Base-by-base conservation (phyloP, 106 monocot genomes). In the Acorus gramineus region DNA sequence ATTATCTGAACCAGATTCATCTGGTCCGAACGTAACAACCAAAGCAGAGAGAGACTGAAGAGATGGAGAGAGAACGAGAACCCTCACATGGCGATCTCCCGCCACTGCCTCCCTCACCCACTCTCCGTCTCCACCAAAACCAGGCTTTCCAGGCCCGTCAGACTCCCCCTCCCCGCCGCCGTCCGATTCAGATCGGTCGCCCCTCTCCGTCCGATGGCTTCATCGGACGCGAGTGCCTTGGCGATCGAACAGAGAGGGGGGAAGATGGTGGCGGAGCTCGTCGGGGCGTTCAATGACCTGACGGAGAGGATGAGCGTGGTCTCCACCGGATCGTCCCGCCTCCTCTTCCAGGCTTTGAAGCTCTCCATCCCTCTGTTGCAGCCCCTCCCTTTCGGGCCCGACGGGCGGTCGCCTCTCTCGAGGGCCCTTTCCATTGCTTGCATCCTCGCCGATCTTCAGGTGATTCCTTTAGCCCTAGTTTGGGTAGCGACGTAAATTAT, bases 361-460 rank as follows among this genome's bases (percentile, higher is more conserved):
- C 71, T 93, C 12, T 81, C 74, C 42, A 86, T 93, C 51, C 86
- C 89, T 4, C 59, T 84, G 4, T 79, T 93, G 10, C 78, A 81
- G 52, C 62, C 77, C 3, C 56, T 78, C 10, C 76, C 78, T 47
- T 63, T 74, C 43, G 66, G 68, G 5, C 63, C 60, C 8, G 83
- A 85, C 8, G 82, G 80, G 1, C 72, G 83, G 4, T 7, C 66
- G 2, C 78, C 80, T 4, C 85, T 89, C 52, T 65, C 78, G n/a
- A 56, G 81, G 7, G 85, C 81, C 5, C 76, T 93, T 12, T 73
- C 85, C 53, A 67, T 93, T 49, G 93, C 88, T 11, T 77, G 56
- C 66, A 59, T 82, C 44, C 87, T 93, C 11, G 87, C 85, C 8
- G 87, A 93, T 68, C 81, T 92, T 66, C 86, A 92, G 87, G 92